Percentiles rank a stretch among this genome's conserved stretches.
Evolutionary conservation across 257 asterid species (phyloP).

Genomic region (Penstemon newberryi): DNA sequence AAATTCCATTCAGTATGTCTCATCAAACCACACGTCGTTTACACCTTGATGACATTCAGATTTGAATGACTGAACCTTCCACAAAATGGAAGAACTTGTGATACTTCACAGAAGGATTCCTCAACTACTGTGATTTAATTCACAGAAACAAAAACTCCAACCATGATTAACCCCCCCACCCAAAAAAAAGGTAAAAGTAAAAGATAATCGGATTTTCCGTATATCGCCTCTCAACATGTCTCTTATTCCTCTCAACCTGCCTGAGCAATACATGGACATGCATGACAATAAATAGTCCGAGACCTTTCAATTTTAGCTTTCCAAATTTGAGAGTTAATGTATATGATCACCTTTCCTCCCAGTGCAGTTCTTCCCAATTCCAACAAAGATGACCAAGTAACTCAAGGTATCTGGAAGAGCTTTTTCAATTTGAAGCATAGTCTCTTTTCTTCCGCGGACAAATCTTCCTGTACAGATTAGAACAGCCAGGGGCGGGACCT

Average conservation of each 20-base stretch:
- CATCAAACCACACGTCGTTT: background rate
- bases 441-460: constrained; percentile 69
- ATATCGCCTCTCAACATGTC: background rate
- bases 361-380: constrained; percentile 3
- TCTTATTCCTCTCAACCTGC: background rate
- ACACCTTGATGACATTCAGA: background rate
- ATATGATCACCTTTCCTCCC: background rate
- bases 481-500: background rate
- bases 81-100: background rate
- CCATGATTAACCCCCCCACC: background rate
- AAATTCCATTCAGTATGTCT: background rate
- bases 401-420: constrained; percentile 72
- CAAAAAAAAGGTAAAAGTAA: background rate
- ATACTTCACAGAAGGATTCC: constrained; percentile 11
- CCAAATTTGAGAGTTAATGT: background rate
- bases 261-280: background rate
- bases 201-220: background rate
- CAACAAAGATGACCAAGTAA: background rate
- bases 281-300: background rate
- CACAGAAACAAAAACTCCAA: background rate
- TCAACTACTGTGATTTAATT: background rate
- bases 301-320: background rate
- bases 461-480: constrained; percentile 54
- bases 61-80: constrained; percentile 6
- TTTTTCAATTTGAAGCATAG: constrained; percentile 74